Evolutionary conservation across 805 yeast species (phyloP), one percentile per base, ranked within the genome.

Genomic region (Candida gorgasii): DNA sequence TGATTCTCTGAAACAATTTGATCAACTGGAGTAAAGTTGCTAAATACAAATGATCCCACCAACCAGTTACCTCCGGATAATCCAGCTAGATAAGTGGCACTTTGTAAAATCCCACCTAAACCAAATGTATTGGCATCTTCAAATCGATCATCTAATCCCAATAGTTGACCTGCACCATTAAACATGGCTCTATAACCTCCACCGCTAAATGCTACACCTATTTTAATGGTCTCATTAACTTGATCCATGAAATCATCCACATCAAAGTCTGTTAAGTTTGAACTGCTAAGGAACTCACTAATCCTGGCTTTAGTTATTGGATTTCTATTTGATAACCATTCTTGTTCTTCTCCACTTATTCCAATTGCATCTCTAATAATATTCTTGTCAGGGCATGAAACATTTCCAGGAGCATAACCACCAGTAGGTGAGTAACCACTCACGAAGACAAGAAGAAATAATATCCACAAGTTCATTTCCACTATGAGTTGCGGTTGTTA

Each of bases 121-220:
- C 89, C 89, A 27, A 65, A 58, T 4, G 72, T 69, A 19, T 65
- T 65, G 3, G 79, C 69, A 43, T 73, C 76, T 7, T 55, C 63
- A 3, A 89, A 81, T 52, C 95, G 69, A 55, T 80, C 80, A 61
- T 89, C 97, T 43, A 86, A 63, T 0, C 92, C 95, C 1, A 90
- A 67, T 23, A 89, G 65, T 61, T 84, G 82, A 30, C 96, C 97
- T 8, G 96, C 96, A 1, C 96, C 96, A 45, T 50, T 40, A 73
- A 83, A 72, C 90, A 89, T 86, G 24, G 96, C 95, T 47, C 97
- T 75, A 61, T 86, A 89, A 3, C 96, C 96, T 57, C 97, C 96
- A 5, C 71, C 71, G 19, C 62, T 53, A 31, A 66, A 65, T 1
- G 72, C 65, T 14, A 66, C 16, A 8, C 71, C 73, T 13, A 67